Evolutionary conservation across 768 basidiomycete genomes (phyloP).

Genomic region (Coprinellus aureogranulatus): DNA sequence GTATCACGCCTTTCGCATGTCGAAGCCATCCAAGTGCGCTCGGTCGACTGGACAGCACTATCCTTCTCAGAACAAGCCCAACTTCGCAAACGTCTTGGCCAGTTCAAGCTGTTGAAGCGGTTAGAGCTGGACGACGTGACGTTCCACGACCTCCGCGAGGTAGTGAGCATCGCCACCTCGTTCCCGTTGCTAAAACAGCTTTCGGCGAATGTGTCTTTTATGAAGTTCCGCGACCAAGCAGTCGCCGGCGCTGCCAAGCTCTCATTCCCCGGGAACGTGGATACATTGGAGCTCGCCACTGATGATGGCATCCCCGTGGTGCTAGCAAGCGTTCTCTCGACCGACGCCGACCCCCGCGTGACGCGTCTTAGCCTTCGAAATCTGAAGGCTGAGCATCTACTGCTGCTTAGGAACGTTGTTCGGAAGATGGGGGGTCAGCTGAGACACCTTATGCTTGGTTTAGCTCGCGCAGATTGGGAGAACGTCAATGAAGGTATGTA

Average conservation of each 20-base stretch:
- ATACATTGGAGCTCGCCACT: slow-evolving; percentile 19
- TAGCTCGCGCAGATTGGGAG: slow-evolving; percentile 8
- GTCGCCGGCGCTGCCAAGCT: slow-evolving; percentile 14
- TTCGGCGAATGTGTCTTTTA: slow-evolving; percentile 24
- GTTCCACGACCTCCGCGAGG: slow-evolving; percentile 31
- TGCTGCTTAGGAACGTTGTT: slow-evolving; percentile 14
- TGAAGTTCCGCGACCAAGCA: slow-evolving; percentile 25
- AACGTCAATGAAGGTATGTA: slow-evolving; percentile 9
- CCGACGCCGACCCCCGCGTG: slow-evolving; percentile 1
- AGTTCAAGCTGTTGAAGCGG: slow-evolving; percentile 17
- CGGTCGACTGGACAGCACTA: slow-evolving; percentile 29
- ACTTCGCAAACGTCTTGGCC: slow-evolving; percentile 18
- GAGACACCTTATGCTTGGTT: slow-evolving; percentile 15
- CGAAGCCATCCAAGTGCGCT: slow-evolving; percentile 20
- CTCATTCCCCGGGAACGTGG: slow-evolving; percentile 13
- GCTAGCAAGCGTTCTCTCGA: slow-evolving; percentile 15
- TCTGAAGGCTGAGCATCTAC: slow-evolving; percentile 15
- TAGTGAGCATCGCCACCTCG: slow-evolving; percentile 20
- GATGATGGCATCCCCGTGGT: slow-evolving; percentile 26
- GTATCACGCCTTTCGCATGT: slow-evolving; percentile 19
- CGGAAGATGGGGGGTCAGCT: slow-evolving; percentile 14
- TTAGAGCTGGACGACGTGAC: slow-evolving; percentile 25
- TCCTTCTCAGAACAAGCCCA: slow-evolving; percentile 14
- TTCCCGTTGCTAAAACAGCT: slow-evolving; percentile 23
- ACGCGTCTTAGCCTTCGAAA: slow-evolving; percentile 17